Conservation (phyloP, 371 early-diverging fungal genomes). For the Mucor racemosus region DNA sequence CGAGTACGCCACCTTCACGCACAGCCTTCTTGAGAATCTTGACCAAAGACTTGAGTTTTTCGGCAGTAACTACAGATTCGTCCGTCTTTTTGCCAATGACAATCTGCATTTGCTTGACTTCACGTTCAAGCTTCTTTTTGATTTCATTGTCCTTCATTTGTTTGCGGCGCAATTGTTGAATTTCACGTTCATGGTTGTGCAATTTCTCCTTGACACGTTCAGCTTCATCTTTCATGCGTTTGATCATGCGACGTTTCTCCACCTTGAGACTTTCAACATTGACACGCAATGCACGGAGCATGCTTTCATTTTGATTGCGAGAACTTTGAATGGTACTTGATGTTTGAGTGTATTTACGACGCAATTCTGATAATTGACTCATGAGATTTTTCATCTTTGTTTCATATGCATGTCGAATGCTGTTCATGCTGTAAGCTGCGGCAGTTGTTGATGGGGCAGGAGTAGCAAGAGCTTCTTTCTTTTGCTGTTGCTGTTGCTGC, state of each 20-base stretch:
- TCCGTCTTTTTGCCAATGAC: slow-evolving; percentile 56
- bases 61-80: slow-evolving; percentile 59
- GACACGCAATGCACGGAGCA: slow-evolving; percentile 54
- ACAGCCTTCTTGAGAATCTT: slow-evolving; percentile 48
- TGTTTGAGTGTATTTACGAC: slow-evolving; percentile 61
- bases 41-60: slow-evolving; percentile 57
- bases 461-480: neutral
- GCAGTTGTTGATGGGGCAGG: neutral
- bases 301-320: slow-evolving; percentile 58
- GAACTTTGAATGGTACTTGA: slow-evolving; percentile 58
- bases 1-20: slow-evolving; percentile 45
- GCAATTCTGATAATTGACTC: slow-evolving; percentile 63
- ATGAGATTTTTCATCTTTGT: slow-evolving; percentile 70
- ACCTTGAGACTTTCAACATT: slow-evolving; percentile 67
- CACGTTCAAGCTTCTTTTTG: slow-evolving; percentile 69
- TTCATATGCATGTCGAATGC: slow-evolving; percentile 61
- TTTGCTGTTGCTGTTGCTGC: slow-evolving; percentile 19
- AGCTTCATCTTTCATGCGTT: slow-evolving; percentile 78
- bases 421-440: slow-evolving; percentile 22
- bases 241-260: slow-evolving; percentile 81
- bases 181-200: slow-evolving; percentile 69
- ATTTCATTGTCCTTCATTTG: slow-evolving; percentile 68
- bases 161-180: slow-evolving; percentile 69
- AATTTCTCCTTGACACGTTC: slow-evolving; percentile 68
- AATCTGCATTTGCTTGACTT: slow-evolving; percentile 63